Percentiles rank a stretch among this genome's conserved stretches.
These are phyloP conservation scores for Nematodospora valgi DNA, from an alignment of 805 yeast genomes.

Conservation along the genomic window DNA sequence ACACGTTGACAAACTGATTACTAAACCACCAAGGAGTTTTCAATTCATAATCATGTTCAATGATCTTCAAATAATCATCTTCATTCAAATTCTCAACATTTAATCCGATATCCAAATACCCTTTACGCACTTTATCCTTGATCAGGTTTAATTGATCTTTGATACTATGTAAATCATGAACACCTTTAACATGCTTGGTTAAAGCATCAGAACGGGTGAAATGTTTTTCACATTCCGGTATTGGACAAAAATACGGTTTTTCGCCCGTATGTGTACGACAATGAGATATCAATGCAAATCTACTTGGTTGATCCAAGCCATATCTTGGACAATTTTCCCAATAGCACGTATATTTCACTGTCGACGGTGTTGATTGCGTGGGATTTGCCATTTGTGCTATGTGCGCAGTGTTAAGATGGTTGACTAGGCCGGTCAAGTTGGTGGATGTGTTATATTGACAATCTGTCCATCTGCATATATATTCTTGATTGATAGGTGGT, in stretches of 20 bases:
- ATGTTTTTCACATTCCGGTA: constrained; percentile 62
- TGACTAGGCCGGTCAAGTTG: not conserved
- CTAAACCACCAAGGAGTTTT: constrained; percentile 44
- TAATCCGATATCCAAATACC: constrained; percentile 21
- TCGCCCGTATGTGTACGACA: constrained; percentile 66
- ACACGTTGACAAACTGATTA: constrained; percentile 22
- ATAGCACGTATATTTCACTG: constrained; percentile 33
- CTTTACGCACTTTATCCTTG: constrained; percentile 28
- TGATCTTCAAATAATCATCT: constrained; percentile 22
- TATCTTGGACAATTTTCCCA: constrained; percentile 59
- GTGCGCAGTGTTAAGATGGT: not conserved
- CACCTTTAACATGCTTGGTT: constrained; percentile 59
- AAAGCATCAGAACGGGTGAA: constrained; percentile 62
- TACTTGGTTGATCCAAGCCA: constrained; percentile 50
- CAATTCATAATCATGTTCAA: constrained; percentile 32
- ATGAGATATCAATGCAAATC: constrained; percentile 61
- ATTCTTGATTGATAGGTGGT: not conserved
- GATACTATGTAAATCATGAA: constrained; percentile 49
- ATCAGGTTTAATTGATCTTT: constrained; percentile 30
- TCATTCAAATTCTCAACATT: constrained; percentile 25
- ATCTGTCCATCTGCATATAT: constrained; percentile 1
- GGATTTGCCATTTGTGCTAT: too few species aligned
- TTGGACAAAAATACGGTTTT: constrained; percentile 59
- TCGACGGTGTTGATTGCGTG: too few species aligned
- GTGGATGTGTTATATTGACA: not conserved